Evolutionary conservation across 2,329 filamentous ascomycete genomes (phyloP), one percentile per base, ranked within the genome.

Genomic region (Emergomyces pasteurianus): DNA sequence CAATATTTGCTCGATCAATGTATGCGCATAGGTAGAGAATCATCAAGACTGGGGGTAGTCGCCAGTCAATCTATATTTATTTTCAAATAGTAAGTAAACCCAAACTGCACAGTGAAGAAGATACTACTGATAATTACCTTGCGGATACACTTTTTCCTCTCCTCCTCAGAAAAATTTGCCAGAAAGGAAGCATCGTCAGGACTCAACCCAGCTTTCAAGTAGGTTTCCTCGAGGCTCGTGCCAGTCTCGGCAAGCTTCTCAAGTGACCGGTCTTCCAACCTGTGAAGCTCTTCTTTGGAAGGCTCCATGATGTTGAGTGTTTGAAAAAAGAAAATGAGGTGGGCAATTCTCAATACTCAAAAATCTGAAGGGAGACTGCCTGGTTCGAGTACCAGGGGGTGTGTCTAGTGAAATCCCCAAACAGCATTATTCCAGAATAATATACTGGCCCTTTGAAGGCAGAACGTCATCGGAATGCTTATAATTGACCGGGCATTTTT

Each of bases 151-250:
- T 63, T 70, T 60, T 70, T 72, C 60, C 66, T 70, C 34, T 61
- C 65, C 2, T 72, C 67, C 2, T 70, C 66, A 0, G 70, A 64
- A 57, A 72, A 74, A 40, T 65, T 68, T 14, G 65, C 61, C 0
- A 73, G 67, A 23, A 74, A 74, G 16, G 70, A 68, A 5, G 64
- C 60, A 63, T 74, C 73, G 12, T 73, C 72, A 34, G 60, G 50
- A 21, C 21, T 61, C 55, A 62, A 46, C 2, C 61, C 60, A 38
- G 60, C 60, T 28, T 60, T 42, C 28, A 62, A 16, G 46, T 62
- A 62, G 21, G 47, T 62, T 52, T 46, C n/a, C 42, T 62, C 60
- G n/a, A 60, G 57, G 7, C 57, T 59, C n/a, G 57, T 40, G 23
- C 34, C 49, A 14, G 52, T 40, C 50, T 62, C 60, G 21, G 59